These are phyloP conservation scores for Zostera marina DNA, from an alignment of 116 monocot genomes.

Conservation along the genomic window DNA sequence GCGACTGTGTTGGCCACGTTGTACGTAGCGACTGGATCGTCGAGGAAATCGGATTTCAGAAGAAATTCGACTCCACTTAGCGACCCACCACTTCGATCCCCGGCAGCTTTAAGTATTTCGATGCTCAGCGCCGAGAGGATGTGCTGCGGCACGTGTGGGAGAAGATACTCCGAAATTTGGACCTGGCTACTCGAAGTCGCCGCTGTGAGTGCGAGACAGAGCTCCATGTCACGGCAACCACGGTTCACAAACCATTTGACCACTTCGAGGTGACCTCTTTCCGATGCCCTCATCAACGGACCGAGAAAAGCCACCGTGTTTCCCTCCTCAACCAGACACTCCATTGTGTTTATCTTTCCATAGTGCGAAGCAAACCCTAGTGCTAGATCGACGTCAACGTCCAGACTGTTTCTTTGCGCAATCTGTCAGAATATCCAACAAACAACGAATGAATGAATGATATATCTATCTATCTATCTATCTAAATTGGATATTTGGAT, in stretches of 20 bases:
- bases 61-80: conserved; percentile 79
- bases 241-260: conserved; percentile 72
- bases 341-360: conserved; percentile 75
- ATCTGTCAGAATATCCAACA: conserved; percentile 43
- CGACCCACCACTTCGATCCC: conserved; percentile 66
- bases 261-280: conserved; percentile 63
- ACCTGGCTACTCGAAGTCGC: conserved; percentile 75
- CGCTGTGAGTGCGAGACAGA: conserved; percentile 83
- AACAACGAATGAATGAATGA: too few relatives aligned
- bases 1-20: conserved; percentile 68
- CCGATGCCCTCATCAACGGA: conserved; percentile 86
- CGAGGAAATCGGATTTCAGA: conserved; percentile 60
- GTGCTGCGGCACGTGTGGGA: conserved; percentile 64
- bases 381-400: conserved; percentile 87
- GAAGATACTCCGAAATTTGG: conserved; percentile 42
- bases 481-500: too few relatives aligned
- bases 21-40: conserved; percentile 64
- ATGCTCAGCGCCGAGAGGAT: conserved; percentile 65
- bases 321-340: conserved; percentile 77
- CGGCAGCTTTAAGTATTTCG: conserved; percentile 80
- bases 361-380: conserved; percentile 92
- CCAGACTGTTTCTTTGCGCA: conserved; percentile 83
- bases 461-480: too few relatives aligned
- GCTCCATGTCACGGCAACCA: conserved; percentile 90
- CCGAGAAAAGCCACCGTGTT: conserved; percentile 63